phyloP scores from a whole-genome alignment of 768 basidiomycete species.

The Phanerochaete carnosa region DNA sequence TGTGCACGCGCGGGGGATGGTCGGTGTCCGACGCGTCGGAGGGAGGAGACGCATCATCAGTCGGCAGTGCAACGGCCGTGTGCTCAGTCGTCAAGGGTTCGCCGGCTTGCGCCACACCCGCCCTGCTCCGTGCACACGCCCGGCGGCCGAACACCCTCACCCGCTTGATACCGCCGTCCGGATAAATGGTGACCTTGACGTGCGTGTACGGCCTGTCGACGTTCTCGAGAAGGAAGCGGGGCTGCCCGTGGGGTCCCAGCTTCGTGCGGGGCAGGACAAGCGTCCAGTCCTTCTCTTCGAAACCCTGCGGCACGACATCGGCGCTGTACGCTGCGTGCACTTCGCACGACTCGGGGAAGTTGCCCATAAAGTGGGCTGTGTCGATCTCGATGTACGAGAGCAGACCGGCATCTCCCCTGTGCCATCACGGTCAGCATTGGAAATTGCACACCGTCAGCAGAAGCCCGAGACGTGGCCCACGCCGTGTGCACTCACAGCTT shows the following conservation, averaged over 20 bases:
- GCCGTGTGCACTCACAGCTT: slow-evolving; percentile 60
- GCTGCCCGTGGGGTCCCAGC: slow-evolving; percentile 86
- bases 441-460: slow-evolving; percentile 1
- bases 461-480: background rate
- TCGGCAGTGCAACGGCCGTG: background rate
- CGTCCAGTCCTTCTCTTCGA: slow-evolving; percentile 58
- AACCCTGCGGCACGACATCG: slow-evolving; percentile 32
- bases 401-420: slow-evolving; percentile 68
- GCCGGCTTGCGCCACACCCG: slow-evolving; percentile 1
- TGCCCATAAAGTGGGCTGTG: slow-evolving; percentile 94
- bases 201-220: slow-evolving; percentile 67
- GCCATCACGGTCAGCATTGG: slow-evolving; percentile 1
- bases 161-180: slow-evolving; percentile 94
- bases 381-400: slow-evolving; percentile 86
- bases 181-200: slow-evolving; percentile 84
- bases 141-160: slow-evolving; percentile 76
- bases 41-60: background rate
- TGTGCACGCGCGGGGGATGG: background rate
- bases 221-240: slow-evolving; percentile 82
- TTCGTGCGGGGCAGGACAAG: slow-evolving; percentile 71
- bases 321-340: slow-evolving; percentile 52
- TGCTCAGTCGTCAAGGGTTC: slow-evolving; percentile 3
- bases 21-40: too few relatives aligned
- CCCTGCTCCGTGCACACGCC: slow-evolving; percentile 22
- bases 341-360: slow-evolving; percentile 89